Base-by-base conservation (phyloP, 371 early-diverging fungal species). In the Mortierella polycephala region DNA sequence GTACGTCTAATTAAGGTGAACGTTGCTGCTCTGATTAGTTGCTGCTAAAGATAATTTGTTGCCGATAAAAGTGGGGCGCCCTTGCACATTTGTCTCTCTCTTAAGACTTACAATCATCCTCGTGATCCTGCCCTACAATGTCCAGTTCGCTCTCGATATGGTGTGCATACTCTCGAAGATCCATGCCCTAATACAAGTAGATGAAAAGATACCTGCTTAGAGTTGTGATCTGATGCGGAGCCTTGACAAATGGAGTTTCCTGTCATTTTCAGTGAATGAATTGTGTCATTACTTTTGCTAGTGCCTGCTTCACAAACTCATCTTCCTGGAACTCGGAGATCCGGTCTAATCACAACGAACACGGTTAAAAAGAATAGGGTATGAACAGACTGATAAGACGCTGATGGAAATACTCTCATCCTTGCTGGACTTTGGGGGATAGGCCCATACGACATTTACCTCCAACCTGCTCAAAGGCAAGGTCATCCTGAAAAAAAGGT, bases 121-220 rank as follows among this genome's bases (percentile, higher is more conserved):
- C 90, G 65, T 94, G 91, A 55, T 83, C 86, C 42, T 88, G 84
- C 62, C 96, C 94, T 11, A 92, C 86, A 14, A 68, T 71, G 50
- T 82, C 81, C 61, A 95, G 89, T 62, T 96, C 94, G 10, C 85
- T 71, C 44, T 92, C 92, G 20, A 96, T 88, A 50, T 93, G 86
- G 57, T 83, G 88, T 14, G 94, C 92, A 82, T 95, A 94, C 72
- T 93, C 93, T n/a, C 94, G 87, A 62, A 97, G 85, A 82, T 96
- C 95, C 81, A 94, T 88, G 39, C 94, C 95, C 86, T 88, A 72
- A 23, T 21, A 44, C 60, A n/a, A 23, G 5, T 3, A 44, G 18
- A 7, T 7, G 14, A 47, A 44, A 60, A 10, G 8, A 30, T n/a
- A 11, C 16, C n/a, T 5, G n/a, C 16, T 47, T 12, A 47, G 47